Conservation (phyloP, 768 basidiomycete genomes). For the Lactarius indigo region DNA sequence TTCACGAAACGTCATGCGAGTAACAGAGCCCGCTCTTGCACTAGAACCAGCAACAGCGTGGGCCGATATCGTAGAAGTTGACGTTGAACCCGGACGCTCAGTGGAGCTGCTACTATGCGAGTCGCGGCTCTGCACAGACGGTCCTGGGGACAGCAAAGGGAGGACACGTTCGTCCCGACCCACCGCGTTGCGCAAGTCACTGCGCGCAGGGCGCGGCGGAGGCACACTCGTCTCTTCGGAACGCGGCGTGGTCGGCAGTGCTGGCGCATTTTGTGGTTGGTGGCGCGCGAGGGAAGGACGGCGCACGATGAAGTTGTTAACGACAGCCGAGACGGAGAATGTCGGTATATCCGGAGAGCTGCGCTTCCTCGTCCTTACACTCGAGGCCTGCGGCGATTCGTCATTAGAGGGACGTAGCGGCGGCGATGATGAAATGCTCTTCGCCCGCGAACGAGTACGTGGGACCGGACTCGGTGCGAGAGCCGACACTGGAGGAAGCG, state of each 20-base stretch:
- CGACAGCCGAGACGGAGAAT: conserved; percentile 45
- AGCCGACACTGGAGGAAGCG: neutral
- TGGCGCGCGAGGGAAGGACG: conserved; percentile 20
- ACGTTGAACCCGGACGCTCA: conserved; percentile 19
- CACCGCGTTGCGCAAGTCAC: conserved; percentile 20
- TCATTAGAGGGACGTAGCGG: neutral
- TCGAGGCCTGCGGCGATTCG: neutral
- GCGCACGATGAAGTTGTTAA: conserved; percentile 42
- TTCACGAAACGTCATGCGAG: conserved; percentile 48
- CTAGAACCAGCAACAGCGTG: neutral
- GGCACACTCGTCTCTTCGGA: conserved; percentile 23
- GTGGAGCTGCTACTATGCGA: conserved; percentile 22
- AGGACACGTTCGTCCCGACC: conserved; percentile 17
- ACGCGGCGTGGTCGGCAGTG: conserved; percentile 10
- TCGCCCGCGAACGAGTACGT: neutral
- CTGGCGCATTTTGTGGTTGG: conserved; percentile 6
- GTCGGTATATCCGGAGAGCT: conserved; percentile 47
- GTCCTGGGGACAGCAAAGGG: conserved; percentile 21
- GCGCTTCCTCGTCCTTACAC: conserved; percentile 11
- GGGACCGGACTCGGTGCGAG: neutral
- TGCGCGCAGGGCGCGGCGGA: conserved; percentile 31
- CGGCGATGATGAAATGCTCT: conserved; percentile 4
- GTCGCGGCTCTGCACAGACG: conserved; percentile 25
- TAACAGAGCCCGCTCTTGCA: conserved; percentile 18
- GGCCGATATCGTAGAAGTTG: neutral